Evolutionary conservation across 2,329 filamentous ascomycete genomes (phyloP), one percentile per base, ranked within the genome.

Genomic region (Parastagonospora nodorum): DNA sequence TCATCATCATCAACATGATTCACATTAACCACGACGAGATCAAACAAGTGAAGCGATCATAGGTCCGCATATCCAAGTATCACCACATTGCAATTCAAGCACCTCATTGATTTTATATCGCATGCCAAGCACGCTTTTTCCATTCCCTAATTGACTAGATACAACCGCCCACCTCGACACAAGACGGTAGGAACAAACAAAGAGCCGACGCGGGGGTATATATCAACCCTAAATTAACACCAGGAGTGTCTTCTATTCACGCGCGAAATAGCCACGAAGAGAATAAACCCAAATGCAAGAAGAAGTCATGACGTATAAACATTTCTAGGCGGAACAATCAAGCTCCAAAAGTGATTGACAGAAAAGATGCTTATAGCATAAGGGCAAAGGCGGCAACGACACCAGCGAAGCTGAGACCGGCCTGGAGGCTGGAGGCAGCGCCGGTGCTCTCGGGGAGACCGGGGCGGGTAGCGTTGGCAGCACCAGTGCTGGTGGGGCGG

Each of bases 301-400:
- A 16, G 14, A 37, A 16, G 45, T 60, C 53, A 55, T 57, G 57
- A 54, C 59, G 53, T 60, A 60, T 57, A 52, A 49, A 57, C 59
- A 62, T 58, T 43, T 42, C 40, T 45, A 48, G 16, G 19, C 19
- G 30, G 24, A 38, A n/a, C 24, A 46, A 30, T 43, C 28, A 31
- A 14, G 24, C 11, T n/a, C 14, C 15, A 10, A 30, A 10, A 27
- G 16, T 10, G 10, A n/a, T 24, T 33, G 14, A 10, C n/a, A 39
- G 15, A 36, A 37, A 50, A 55, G 45, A 44, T 41, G 51, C 57
- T 64, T 73, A 73, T 42, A 74, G 58, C 61, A 78, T 68, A 58
- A 75, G 71, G 50, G 74, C 75, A 32, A 75, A 58, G 56, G 70
- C 74, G 46, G 74, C 76, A 19, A 73, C 72, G 37, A 74, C 67